phyloP scores from a whole-genome alignment of 1,139 yeast species.

The Taphrina communis region DNA sequence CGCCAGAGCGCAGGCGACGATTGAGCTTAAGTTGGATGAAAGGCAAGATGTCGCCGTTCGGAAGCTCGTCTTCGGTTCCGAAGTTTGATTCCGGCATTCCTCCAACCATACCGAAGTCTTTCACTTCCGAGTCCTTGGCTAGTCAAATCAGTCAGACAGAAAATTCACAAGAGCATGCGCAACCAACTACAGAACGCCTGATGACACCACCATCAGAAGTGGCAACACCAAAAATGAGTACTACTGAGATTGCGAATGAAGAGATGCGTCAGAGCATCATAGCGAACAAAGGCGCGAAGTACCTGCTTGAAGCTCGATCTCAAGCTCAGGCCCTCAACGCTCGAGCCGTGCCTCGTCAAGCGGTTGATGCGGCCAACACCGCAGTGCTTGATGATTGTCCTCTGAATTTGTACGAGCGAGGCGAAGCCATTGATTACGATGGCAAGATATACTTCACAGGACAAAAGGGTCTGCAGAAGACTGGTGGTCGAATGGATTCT shows the following conservation, averaged over 20 bases:
- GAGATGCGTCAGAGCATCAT: conserved; percentile 29
- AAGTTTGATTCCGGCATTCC: conserved; percentile 23
- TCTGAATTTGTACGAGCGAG: conserved; percentile 60
- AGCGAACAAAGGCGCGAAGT: conserved; percentile 19
- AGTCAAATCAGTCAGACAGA: conserved; percentile 4
- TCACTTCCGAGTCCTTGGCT: conserved; percentile 19
- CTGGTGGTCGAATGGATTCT: conserved; percentile 56
- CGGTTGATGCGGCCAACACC: conserved; percentile 7
- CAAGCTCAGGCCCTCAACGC: conserved; percentile 16
- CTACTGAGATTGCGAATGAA: conserved; percentile 31
- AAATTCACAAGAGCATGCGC: neutral
- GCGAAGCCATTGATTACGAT: conserved; percentile 58
- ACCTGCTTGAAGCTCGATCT: conserved; percentile 16
- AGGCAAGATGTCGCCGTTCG: conserved; percentile 37
- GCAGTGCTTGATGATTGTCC: conserved; percentile 26
- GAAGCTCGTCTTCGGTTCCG: conserved; percentile 18
- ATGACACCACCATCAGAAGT: neutral
- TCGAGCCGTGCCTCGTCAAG: conserved; percentile 21
- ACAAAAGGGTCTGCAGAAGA: conserved; percentile 47
- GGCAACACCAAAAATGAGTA: neutral
- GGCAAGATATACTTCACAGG: conserved; percentile 55
- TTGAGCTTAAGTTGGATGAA: conserved; percentile 25
- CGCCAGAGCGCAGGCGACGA: conserved; percentile 23
- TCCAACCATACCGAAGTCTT: conserved; percentile 26
- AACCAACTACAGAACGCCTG: neutral